Conservation (phyloP, 805 yeast genomes). For the Ogataea corticis region DNA sequence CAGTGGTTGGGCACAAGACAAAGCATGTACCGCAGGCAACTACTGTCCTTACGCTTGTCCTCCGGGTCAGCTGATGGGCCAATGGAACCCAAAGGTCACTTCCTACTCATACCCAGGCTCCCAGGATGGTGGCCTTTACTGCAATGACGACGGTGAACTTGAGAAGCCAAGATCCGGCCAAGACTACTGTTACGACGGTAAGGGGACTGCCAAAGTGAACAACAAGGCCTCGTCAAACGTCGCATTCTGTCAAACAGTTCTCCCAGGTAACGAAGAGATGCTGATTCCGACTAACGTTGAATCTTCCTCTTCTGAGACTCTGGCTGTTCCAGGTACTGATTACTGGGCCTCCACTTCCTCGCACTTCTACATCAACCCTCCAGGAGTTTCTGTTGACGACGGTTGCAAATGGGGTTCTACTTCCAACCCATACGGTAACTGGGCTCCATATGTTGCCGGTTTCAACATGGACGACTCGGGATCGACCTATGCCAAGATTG, state of each 20-base stretch:
- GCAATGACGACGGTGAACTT: conserved; percentile 68
- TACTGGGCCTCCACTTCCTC: conserved; percentile 89
- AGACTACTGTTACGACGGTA: conserved; percentile 74
- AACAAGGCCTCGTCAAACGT: conserved; percentile 60
- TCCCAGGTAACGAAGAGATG: conserved; percentile 96
- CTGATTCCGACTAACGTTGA: conserved; percentile 76
- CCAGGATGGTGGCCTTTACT: conserved; percentile 79
- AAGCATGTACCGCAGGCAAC: conserved; percentile 67
- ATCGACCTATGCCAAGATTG: conserved; percentile 78
- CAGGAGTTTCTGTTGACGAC: conserved; percentile 73
- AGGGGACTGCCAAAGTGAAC: conserved; percentile 60
- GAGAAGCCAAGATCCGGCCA: conserved; percentile 58
- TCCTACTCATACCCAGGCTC: conserved; percentile 75
- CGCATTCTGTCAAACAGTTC: conserved; percentile 89
- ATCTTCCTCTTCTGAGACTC: conserved; percentile 45
- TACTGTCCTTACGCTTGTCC: conserved; percentile 93
- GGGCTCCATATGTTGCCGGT: conserved; percentile 95
- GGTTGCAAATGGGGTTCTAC: conserved; percentile 85
- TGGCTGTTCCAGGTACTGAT: conserved; percentile 84
- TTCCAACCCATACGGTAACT: conserved; percentile 73
- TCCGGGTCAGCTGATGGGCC: conserved; percentile 83
- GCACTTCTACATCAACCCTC: conserved; percentile 81
- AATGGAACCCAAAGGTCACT: conserved; percentile 83
- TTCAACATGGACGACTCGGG: conserved; percentile 74
- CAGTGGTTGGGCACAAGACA: conserved; percentile 89